Evolutionary conservation across 2,329 filamentous ascomycete species (phyloP), one percentile per base, ranked within the genome.

Genomic region (Tolypocladium nubicola): DNA sequence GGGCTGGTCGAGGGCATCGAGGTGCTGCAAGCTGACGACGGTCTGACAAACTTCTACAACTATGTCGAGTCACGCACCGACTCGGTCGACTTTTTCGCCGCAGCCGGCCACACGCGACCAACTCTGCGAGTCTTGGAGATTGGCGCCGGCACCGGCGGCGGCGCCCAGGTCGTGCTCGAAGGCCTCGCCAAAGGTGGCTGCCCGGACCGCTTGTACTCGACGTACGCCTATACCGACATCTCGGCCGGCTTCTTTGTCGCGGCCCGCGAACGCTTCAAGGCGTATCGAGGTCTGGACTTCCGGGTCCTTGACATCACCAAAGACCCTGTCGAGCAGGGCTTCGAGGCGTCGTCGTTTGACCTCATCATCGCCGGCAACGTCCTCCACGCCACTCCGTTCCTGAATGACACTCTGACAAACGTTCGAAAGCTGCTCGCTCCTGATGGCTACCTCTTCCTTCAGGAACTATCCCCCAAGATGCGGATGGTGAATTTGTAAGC

Each of bases 161-260:
- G 43, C 14, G 54, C 66, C 0, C 60, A 65, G 8, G 43, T 40
- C 1, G 61, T 76, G 21, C 37, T 61, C 9, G 21, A 58, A 5
- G 37, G 53, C 21, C 37, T 58, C 4, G 33, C 55, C 1, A 58
- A 52, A 11, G 33, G 26, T 2, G 35, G 47, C 2, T 39, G 54
- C 14, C 9, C 35, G 10, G 35, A 37, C 1, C 54, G 45, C 6
- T 61, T 53, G 39, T 62, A 59, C 39, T 52, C 55, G 30, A 54
- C 53, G 5, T 69, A 69, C 49, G 57, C 56, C 2, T 68, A 61
- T 52, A 70, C 66, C 1, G 64, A 67, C 52, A 56, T 61, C 10
- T 64, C 61, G 0, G 50, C 59, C 1, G 61, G 60, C 0, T 66
- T 63, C 59, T 65, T 70, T 19, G 40, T 47, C 0, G 50, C 54